These are phyloP conservation scores for Phytophthora nicotianae DNA, from an alignment of 352 stramenopile species.

Conservation along the genomic window DNA sequence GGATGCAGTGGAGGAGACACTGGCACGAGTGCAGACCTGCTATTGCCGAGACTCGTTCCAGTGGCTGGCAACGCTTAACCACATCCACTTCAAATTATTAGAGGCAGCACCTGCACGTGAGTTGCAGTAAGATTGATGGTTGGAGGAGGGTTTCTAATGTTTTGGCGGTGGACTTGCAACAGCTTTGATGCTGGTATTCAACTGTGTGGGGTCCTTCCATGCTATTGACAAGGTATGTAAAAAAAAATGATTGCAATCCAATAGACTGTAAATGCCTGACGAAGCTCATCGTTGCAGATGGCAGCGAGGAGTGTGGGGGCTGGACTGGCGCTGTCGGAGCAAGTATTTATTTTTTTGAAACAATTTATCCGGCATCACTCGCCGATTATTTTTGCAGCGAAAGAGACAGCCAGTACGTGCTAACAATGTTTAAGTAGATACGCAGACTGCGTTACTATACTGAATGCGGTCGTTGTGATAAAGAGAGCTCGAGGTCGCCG, in stretches of 20 bases:
- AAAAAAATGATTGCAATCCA: neutral
- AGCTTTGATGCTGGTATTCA: conserved; percentile 68
- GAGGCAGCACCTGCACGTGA: conserved; percentile 51
- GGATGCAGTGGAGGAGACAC: conserved; percentile 23
- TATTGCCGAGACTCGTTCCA: conserved; percentile 73
- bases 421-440: neutral
- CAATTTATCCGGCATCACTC: conserved; percentile 74
- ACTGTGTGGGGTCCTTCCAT: conserved; percentile 68
- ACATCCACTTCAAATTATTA: conserved; percentile 70
- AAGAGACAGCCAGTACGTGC: conserved; percentile 45
- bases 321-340: conserved; percentile 57
- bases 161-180: conserved; percentile 1
- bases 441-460: neutral
- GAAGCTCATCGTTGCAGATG: conserved; percentile 37
- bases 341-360: conserved; percentile 71
- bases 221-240: conserved; percentile 70
- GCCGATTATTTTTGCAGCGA: conserved; percentile 67
- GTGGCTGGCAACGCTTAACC: conserved; percentile 75
- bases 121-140: conserved; percentile 4
- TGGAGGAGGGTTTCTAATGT: conserved; percentile 9
- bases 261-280: neutral
- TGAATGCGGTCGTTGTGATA: neutral
- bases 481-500: conserved; percentile 25
- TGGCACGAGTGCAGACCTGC: conserved; percentile 49
- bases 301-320: conserved; percentile 55